Conservation (phyloP, 2,329 filamentous ascomycete genomes). For the Mycosphaerella arachidis region DNA sequence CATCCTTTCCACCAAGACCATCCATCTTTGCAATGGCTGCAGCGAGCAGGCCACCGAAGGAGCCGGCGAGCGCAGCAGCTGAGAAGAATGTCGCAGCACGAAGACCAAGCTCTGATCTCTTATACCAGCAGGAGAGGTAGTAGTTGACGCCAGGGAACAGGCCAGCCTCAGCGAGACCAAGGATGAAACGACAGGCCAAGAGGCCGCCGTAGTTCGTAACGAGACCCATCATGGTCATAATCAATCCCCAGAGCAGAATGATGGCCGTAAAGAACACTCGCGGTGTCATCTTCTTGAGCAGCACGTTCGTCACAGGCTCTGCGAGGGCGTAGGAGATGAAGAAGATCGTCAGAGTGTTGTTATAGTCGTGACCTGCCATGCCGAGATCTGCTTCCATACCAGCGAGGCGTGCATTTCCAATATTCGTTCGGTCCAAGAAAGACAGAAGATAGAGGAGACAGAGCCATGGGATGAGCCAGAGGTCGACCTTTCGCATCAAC, state of each 20-base stretch:
- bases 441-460: conserved; percentile 55
- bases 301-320: conserved; percentile 71
- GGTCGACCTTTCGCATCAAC: conserved; percentile 49
- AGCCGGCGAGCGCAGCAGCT: conserved; percentile 72
- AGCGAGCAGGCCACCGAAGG: conserved; percentile 69
- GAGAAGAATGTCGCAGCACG: conserved; percentile 80
- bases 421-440: conserved; percentile 79
- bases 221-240: conserved; percentile 23
- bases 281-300: conserved; percentile 70
- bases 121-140: conserved; percentile 81
- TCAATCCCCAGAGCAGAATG: conserved; percentile 64
- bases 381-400: conserved; percentile 54
- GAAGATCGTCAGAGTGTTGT: conserved; percentile 73
- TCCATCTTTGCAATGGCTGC: conserved; percentile 68
- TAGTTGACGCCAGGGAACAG: conserved; percentile 70
- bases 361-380: conserved; percentile 65
- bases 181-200: conserved; percentile 26
- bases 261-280: conserved; percentile 70
- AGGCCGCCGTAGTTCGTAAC: conserved; percentile 26
- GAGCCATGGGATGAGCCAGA: conserved; percentile 50
- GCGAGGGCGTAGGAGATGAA: conserved; percentile 81
- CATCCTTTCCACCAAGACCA: conserved; percentile 51
- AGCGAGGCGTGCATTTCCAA: conserved; percentile 58
- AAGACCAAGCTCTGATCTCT: conserved; percentile 69
- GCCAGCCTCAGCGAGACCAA: conserved; percentile 29